A percentile compares a stretch with the other conserved stretches of the same genome.
Evolutionary conservation across 371 early-diverging fungal genomes (phyloP).

Genomic region (Chytridium lagenaria): DNA sequence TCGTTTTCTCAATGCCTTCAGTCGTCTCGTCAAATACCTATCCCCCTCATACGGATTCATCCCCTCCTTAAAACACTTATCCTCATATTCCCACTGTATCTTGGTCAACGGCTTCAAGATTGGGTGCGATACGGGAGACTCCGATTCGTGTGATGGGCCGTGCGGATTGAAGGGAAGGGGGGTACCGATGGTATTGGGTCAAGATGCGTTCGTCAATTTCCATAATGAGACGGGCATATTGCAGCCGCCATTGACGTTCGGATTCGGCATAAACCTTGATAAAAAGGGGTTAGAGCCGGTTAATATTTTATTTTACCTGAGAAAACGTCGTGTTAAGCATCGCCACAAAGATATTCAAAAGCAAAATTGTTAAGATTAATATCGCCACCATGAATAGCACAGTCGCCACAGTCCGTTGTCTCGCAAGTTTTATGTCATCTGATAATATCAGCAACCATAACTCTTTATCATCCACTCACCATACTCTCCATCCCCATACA

Average conservation of each 20-base stretch:
- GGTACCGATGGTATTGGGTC: constrained; percentile 11
- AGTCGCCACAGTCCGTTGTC: neutral
- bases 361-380: constrained; percentile 25
- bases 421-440: neutral
- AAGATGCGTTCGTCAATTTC: constrained; percentile 26
- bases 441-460: neutral
- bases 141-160: neutral
- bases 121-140: neutral
- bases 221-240: constrained; percentile 27
- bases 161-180: neutral
- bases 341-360: constrained; percentile 42
- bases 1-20: no score
- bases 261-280: neutral
- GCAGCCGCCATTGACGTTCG: neutral
- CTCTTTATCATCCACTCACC: neutral
- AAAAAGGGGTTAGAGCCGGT: neutral
- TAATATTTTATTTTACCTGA: constrained; percentile 16
- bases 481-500: constrained; percentile 16
- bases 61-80: no score
- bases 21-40: no score
- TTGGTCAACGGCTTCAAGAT: neutral
- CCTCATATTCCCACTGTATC: no score
- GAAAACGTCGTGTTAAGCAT: constrained; percentile 38
- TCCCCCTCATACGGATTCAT: no score
- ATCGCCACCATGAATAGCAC: constrained; percentile 12